A percentile compares a stretch with the other conserved stretches of the same genome.
phyloP scores from a whole-genome alignment of 176 grass and related monocot species.

The Poa pratensis region DNA sequence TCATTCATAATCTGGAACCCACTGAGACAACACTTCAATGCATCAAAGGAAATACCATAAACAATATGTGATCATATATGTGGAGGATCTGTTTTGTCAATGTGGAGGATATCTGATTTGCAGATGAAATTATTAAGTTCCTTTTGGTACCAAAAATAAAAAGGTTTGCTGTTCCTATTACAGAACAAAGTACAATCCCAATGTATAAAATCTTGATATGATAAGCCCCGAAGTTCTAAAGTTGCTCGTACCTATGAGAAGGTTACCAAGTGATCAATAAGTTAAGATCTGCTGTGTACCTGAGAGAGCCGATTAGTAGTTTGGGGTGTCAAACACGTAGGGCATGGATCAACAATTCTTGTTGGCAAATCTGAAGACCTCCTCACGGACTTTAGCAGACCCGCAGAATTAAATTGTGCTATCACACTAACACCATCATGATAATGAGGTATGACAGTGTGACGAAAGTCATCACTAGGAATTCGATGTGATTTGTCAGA shows the following conservation, averaged over 20 bases:
- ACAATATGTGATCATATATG: neutral
- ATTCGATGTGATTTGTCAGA: slow-evolving; percentile 38
- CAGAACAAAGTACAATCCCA: slow-evolving; percentile 22
- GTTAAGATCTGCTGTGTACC: slow-evolving; percentile 41
- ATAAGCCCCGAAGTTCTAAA: slow-evolving; percentile 26
- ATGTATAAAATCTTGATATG: neutral
- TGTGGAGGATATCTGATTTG: slow-evolving; percentile 7
- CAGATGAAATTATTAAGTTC: neutral
- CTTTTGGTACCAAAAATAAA: slow-evolving; percentile 13
- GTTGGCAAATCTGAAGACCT: slow-evolving; percentile 31
- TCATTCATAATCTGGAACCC: neutral
- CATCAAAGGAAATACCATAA: too few species aligned
- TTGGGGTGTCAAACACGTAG: slow-evolving; percentile 40
- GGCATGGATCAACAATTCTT: slow-evolving; percentile 44
- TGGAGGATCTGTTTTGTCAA: neutral
- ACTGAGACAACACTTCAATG: too few species aligned
- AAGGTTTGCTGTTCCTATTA: neutral
- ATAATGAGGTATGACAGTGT: slow-evolving; percentile 3
- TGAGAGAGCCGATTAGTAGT: slow-evolving; percentile 32
- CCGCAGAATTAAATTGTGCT: too few species aligned
- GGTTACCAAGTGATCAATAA: neutral
- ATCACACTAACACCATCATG: slow-evolving; percentile 3
- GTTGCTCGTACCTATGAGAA: slow-evolving; percentile 5
- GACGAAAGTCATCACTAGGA: slow-evolving; percentile 22
- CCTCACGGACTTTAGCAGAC: slow-evolving; percentile 33